These are phyloP conservation scores for Solanum ahanhuiri DNA, from an alignment of 257 asterid genomes.

Conservation along the genomic window DNA sequence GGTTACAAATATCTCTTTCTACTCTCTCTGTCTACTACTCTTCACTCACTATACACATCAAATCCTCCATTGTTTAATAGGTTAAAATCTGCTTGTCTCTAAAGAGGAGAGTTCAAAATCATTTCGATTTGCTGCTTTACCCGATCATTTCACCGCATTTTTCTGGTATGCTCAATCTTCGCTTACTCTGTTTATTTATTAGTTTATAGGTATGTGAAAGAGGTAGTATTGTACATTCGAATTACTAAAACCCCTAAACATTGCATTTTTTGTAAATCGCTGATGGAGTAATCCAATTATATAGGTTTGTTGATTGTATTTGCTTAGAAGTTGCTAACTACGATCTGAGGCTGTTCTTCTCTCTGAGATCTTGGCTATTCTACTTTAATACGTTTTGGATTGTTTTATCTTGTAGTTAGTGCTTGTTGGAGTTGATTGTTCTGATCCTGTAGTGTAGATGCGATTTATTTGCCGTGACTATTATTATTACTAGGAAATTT, in stretches of 20 bases:
- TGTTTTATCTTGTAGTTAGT: neutral
- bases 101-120: neutral
- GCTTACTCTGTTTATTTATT: neutral
- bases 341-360: neutral
- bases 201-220: neutral
- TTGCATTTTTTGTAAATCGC: neutral
- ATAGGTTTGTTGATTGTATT: neutral
- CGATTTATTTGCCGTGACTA: neutral
- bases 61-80: neutral
- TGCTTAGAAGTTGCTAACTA: neutral
- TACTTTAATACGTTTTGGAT: neutral
- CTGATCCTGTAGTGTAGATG: neutral
- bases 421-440: neutral
- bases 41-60: neutral
- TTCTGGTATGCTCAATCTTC: slow-evolving; percentile 16
- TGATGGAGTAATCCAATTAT: neutral
- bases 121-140: slow-evolving; percentile 3
- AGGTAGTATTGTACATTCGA: neutral
- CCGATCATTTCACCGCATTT: slow-evolving; percentile 5
- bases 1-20: slow-evolving; percentile 25
- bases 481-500: neutral
- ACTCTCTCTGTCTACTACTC: neutral
- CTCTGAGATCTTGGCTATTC: neutral
- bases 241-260: neutral
- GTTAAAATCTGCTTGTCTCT: neutral